Evolutionary conservation across 441 rosid genomes (phyloP), one percentile per base, ranked within the genome.

Genomic region (Daphne laureola): DNA sequence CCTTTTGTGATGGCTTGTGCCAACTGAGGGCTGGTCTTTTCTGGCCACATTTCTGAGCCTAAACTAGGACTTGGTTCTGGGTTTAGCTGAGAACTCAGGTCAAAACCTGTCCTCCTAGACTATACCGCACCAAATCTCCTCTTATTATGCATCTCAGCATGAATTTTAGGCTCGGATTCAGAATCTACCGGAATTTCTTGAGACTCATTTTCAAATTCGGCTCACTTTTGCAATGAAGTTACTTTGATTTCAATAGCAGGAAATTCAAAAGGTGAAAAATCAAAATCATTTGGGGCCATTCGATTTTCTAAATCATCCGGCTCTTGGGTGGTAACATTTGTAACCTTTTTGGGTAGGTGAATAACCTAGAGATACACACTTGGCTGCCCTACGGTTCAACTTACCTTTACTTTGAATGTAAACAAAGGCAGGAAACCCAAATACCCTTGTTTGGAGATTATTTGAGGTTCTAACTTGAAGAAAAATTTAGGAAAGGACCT

Each of bases 391-490:
- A 5, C 1, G 36, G 6, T 31, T 8, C 9, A 31, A 8, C 7
- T 0, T 31, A 1, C 36, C 5, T 31, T 4, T 40, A 5, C 38
- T 43, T 36, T 53, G 46, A 14, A 35, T 15, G 17, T 53, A 45
- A 14, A 53, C 46, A 53, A 53, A 53, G 23, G 21, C 14, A 53
- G 21, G 36, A 25, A 25, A 53, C 11, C 45, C 26, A 53, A 53
- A 53, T 18, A 18, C 3, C 23, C 23, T 18, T 18, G 1, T 53
- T 14, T 14, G 57, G 6, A 40, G 46, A 8, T 13, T 3, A 35
- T 53, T 36, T 4, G 17, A 36, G 45, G 46, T n/a, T 53, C 43
- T 17, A 46, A 38, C 16, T 21, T 36, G 43, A 11, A 25, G 5
- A 6, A 14, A 53, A 8, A 35, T 36, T 9, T 3, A 15, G 11